Evolutionary conservation across 345 rosid species (phyloP).

Genomic region (Excoecaria cochinchinensis): DNA sequence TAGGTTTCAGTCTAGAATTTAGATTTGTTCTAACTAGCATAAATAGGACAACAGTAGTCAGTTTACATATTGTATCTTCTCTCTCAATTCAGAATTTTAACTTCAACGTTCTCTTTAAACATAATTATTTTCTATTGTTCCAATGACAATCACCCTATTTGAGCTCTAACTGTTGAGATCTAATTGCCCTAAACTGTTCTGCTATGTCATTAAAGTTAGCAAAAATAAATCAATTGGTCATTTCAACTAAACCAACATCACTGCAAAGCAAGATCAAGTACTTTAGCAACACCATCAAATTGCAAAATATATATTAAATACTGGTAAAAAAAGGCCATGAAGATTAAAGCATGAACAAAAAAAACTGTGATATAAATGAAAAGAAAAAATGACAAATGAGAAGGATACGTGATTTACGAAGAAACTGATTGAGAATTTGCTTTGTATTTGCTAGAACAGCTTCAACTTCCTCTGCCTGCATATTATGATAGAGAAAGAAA

Average conservation of each 20-base stretch:
- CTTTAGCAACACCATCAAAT: neutral
- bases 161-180: too few species aligned
- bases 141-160: too few species aligned
- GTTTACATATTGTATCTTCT: too few species aligned
- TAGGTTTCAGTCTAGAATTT: too few species aligned
- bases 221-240: neutral
- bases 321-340: neutral
- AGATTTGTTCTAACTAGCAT: too few species aligned
- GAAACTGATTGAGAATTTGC: conserved; percentile 89
- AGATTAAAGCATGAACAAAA: neutral
- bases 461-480: conserved; percentile 86
- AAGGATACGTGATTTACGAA: conserved; percentile 86
- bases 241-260: neutral
- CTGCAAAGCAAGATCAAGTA: neutral
- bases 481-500: conserved; percentile 15
- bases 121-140: too few species aligned
- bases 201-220: neutral
- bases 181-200: too few species aligned
- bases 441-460: conserved; percentile 92
- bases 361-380: neutral
- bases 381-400: conserved; percentile 6
- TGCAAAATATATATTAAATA: neutral
- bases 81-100: too few species aligned
- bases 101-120: too few species aligned
- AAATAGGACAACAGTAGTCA: too few species aligned